Evolutionary conservation across 2,329 filamentous ascomycete genomes (phyloP).

Genomic region (Aciculosporium take): DNA sequence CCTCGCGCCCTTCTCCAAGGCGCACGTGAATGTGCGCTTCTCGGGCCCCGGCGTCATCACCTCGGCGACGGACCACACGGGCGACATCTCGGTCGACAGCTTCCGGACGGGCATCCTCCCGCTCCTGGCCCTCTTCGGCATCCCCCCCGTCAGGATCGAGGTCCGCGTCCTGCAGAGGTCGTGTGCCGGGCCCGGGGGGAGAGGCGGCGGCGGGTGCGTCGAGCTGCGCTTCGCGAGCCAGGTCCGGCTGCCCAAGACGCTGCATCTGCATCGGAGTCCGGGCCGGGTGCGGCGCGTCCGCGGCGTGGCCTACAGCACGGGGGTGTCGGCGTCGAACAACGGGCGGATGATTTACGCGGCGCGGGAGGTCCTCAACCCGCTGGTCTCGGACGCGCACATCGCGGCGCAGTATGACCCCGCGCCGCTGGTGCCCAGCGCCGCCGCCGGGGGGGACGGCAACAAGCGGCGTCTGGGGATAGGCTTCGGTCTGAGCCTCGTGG

Average conservation of each 20-base stretch:
- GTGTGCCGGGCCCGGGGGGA: constrained; percentile 59
- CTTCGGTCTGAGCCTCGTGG: constrained; percentile 81
- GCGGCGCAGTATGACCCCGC: constrained; percentile 64
- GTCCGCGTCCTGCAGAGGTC: constrained; percentile 68
- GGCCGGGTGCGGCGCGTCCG: constrained; percentile 79
- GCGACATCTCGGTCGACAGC: constrained; percentile 83
- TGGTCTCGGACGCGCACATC: constrained; percentile 82
- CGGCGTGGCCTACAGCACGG: constrained; percentile 86
- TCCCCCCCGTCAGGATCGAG: constrained; percentile 66
- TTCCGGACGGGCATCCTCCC: constrained; percentile 88
- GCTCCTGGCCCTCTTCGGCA: constrained; percentile 80
- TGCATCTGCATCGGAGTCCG: constrained; percentile 70
- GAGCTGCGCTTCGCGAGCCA: constrained; percentile 89
- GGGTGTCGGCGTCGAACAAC: constrained; percentile 86
- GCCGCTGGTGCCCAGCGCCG: constrained; percentile 36
- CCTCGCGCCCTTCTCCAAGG: constrained; percentile 84
- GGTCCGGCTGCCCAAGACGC: constrained; percentile 80
- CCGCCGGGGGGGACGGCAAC: constrained; percentile 38
- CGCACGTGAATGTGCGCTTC: constrained; percentile 79
- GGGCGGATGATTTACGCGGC: constrained; percentile 88
- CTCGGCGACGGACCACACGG: constrained; percentile 61
- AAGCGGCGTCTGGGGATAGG: constrained; percentile 67
- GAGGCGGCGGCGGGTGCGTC: constrained; percentile 80
- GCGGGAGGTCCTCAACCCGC: constrained; percentile 69
- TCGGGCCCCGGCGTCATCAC: constrained; percentile 88